Conservation (phyloP, 805 yeast species). For the Grigorovia jiainica region DNA sequence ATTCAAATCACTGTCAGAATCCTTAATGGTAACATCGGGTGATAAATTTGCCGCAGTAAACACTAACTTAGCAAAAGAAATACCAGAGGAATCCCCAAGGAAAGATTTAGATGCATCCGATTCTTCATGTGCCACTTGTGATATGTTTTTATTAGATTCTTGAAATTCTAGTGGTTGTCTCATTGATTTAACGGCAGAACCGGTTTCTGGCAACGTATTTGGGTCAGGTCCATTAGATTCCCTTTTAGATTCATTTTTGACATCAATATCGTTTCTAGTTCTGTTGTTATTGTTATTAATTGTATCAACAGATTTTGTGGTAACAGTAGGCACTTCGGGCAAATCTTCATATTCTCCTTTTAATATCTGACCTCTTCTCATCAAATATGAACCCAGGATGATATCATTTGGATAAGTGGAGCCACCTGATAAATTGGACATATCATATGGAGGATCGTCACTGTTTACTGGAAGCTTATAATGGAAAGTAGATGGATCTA, state of each 20-base stretch:
- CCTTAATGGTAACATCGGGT: constrained; percentile 23
- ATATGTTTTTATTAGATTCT: constrained; percentile 16
- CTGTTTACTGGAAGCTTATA: constrained; percentile 23
- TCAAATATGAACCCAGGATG: constrained; percentile 19
- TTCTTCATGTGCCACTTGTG: constrained; percentile 18
- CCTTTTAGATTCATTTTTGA: not conserved
- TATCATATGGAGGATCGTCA: constrained; percentile 20
- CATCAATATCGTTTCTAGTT: not conserved
- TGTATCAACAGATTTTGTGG: not conserved
- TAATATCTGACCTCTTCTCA: constrained; percentile 15
- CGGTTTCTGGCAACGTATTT: constrained; percentile 5
- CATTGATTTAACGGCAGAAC: not conserved
- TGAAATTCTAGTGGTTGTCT: constrained; percentile 11
- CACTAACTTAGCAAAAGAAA: constrained; percentile 68
- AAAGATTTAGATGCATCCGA: constrained; percentile 26
- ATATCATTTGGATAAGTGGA: constrained; percentile 14
- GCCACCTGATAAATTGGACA: constrained; percentile 1
- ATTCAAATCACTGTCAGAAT: constrained; percentile 20
- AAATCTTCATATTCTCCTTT: not conserved
- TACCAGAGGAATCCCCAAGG: constrained; percentile 47
- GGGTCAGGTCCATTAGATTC: not conserved
- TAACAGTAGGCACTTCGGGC: not conserved
- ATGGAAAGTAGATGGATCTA: constrained; percentile 24
- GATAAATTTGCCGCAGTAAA: constrained; percentile 65
- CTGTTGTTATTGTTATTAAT: not conserved